Evolutionary conservation across 176 grass and related monocot genomes (phyloP).

Genomic region (maize (Zea mays)): Zm-B73-REFERENCE-NAM-5.0 NC_050105.1:81603001-81603500

Average conservation of each 20-base stretch:
- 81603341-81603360: constrained; percentile 26
- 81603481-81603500: constrained; percentile 30
- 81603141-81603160: not conserved
- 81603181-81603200: constrained; percentile 28
- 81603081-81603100: no score
- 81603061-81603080: not conserved
- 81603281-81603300: not conserved
- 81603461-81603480: constrained; percentile 13
- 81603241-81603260: not conserved
- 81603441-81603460: not conserved
- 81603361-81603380: not conserved
- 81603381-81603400: not conserved
- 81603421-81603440: not conserved
- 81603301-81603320: constrained; percentile 34
- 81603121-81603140: not conserved
- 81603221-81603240: not conserved
- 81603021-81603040: not conserved
- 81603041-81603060: not conserved
- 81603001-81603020: not conserved
- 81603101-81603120: no score
- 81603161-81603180: not conserved
- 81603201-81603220: not conserved
- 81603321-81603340: not conserved
- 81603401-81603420: not conserved
- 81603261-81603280: not conserved